Base-by-base conservation (phyloP, 306 rosid genomes). In the Dryas octopetala region DNA sequence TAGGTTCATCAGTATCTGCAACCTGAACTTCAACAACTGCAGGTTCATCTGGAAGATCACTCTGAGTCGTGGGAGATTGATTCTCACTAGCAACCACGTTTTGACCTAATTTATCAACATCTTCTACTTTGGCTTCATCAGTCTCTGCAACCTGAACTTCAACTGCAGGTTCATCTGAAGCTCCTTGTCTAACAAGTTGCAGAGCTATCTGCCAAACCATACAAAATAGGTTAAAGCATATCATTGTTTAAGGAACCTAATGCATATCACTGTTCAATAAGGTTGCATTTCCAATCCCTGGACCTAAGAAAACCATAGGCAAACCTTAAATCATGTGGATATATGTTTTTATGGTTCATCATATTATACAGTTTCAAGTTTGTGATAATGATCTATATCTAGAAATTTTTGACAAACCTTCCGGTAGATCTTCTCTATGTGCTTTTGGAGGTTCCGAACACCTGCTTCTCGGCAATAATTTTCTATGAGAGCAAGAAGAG, bases 401-500 rank as follows among this genome's bases (percentile, higher is more conserved):
- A 44, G 26, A 72, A 57, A 62, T 23, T 60, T 52, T 71, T 6
- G 74, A 77, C 83, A 79, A 80, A 96, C 99, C 98, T 96, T 96
- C 71, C 92, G 90, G 73, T 92, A 96, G 64, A 96, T 90, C 87
- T 90, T 96, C 79, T 96, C 99, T 55, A 92, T 88, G 69, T 92
- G 96, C 90, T 96, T 96, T 82, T 92, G 98, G 76, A 92, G 99
- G 82, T 96, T 96, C 76, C 98, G 80, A 58, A 96, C 97, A 50
- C 98, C 97, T 38, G 98, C 87, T 85, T 95, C 99, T 54, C 97
- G 89, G 77, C 96, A 92, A 76, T 96, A 96, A 83, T 84, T 92
- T 83, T 96, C 99, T 61, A 96, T 82, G 51, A 96, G 85, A 76
- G 88, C 75, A 76, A 92, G 98, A 80, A 96, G 96, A 66, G 99